These are phyloP conservation scores for Galerina marginata DNA, from an alignment of 768 basidiomycete genomes.

Conservation along the genomic window DNA sequence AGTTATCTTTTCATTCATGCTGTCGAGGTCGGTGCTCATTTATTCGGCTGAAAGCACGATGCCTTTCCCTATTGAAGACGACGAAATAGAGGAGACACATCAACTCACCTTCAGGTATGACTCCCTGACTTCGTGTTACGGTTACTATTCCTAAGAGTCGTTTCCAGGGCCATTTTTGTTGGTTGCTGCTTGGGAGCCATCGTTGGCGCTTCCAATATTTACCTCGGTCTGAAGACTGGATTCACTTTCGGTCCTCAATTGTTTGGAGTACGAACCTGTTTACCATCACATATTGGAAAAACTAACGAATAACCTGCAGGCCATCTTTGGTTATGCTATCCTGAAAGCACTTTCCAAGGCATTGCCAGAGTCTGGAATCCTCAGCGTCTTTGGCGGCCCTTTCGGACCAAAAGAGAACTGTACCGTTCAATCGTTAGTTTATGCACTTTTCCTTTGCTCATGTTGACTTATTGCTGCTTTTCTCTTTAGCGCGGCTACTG, in stretches of 20 bases:
- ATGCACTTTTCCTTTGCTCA: neutral
- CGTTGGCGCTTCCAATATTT: constrained; percentile 67
- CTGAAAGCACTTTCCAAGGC: constrained; percentile 59
- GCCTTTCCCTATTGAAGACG: constrained; percentile 60
- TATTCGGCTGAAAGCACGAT: constrained; percentile 33
- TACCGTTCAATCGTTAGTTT: constrained; percentile 56
- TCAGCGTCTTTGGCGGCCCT: constrained; percentile 56
- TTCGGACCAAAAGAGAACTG: constrained; percentile 74
- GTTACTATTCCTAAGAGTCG: neutral
- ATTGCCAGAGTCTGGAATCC: constrained; percentile 49
- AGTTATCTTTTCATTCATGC: constrained; percentile 16
- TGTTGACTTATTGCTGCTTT: neutral
- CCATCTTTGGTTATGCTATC: constrained; percentile 66
- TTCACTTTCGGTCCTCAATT: constrained; percentile 69
- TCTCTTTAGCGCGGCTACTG: constrained; percentile 50
- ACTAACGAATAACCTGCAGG: constrained; percentile 26
- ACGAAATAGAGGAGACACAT: constrained; percentile 51
- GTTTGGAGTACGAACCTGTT: constrained; percentile 51
- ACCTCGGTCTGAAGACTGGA: constrained; percentile 72
- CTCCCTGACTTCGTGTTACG: neutral
- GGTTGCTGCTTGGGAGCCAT: constrained; percentile 57
- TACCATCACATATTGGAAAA: neutral
- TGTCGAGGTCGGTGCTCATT: neutral
- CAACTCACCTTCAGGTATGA: constrained; percentile 55
- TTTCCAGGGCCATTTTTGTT: constrained; percentile 49